Percentiles rank a stretch among this genome's conserved stretches.
These are phyloP conservation scores for Phytophthora rubi DNA, from an alignment of 352 stramenopile species.

Conservation along the genomic window DNA sequence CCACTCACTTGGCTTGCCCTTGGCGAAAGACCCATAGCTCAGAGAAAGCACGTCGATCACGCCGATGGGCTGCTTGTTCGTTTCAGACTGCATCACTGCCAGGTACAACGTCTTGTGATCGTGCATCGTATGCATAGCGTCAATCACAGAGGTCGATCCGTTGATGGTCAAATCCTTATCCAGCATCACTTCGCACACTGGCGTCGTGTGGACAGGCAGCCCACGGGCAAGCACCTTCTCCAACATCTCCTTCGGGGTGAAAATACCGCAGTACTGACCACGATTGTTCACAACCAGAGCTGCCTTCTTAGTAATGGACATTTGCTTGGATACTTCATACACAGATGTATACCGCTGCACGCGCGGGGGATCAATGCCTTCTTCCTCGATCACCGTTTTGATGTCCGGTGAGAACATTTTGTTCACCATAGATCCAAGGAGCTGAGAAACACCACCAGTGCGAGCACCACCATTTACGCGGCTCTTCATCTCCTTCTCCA, in stretches of 20 bases:
- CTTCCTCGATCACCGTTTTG: slow-evolving; percentile 84
- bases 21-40: slow-evolving; percentile 90
- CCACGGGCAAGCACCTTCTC: slow-evolving; percentile 94
- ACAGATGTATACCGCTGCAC: slow-evolving; percentile 92
- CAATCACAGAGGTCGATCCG: slow-evolving; percentile 72
- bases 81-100: slow-evolving; percentile 78
- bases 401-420: slow-evolving; percentile 90
- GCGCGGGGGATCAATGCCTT: slow-evolving; percentile 74
- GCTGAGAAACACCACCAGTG: slow-evolving; percentile 59
- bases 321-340: slow-evolving; percentile 92
- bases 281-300: slow-evolving; percentile 95
- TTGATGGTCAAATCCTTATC: slow-evolving; percentile 80
- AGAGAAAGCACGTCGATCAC: slow-evolving; percentile 89
- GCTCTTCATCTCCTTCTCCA: slow-evolving; percentile 81
- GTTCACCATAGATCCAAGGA: slow-evolving; percentile 86
- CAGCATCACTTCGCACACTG: slow-evolving; percentile 92
- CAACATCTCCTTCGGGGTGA: slow-evolving; percentile 98
- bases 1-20: slow-evolving; percentile 88
- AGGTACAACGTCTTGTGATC: slow-evolving; percentile 89
- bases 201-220: slow-evolving; percentile 91
- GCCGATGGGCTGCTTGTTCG: slow-evolving; percentile 69
- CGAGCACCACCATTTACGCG: slow-evolving; percentile 37
- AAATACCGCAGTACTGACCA: slow-evolving; percentile 94
- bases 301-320: slow-evolving; percentile 95
- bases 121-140: slow-evolving; percentile 91